Base-by-base conservation (phyloP, 108 stramenopile genomes). In the Licmophora abbreviata region DNA sequence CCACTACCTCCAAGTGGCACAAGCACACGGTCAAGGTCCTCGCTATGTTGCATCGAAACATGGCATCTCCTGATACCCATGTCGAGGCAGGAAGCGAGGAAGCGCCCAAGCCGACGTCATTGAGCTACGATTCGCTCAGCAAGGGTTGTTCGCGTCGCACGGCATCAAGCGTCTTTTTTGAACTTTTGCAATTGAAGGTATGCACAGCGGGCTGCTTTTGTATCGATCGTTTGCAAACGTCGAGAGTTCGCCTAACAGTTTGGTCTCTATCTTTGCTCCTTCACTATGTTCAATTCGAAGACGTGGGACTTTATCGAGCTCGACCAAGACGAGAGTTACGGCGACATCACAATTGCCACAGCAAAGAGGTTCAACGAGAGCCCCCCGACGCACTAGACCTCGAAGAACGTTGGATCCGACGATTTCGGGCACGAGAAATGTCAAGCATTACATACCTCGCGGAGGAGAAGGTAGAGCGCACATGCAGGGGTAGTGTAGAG, bases 241-340 rank as follows among this genome's bases (percentile, higher is more conserved):
- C 21, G 8, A 20, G 8, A 20, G 47, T 48, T 22, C 26, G 6
- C 29, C 10, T 48, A 6, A 29, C 15, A 28, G 15, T 15, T 14
- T 14, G n/a, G 11, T 44, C 17, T n/a, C n/a, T 44, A 8, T 9
- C 15, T n/a, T 21, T 48, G 47, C 24, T 29, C 29, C 25, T 5
- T 26, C 21, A 35, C 35, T 26, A 35, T n/a, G 33, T 4, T 9
- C 74, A 75, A 48, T 83, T n/a, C n/a, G n/a, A n/a, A 99, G 72
- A 97, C 97, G 9, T 97, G 96, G 97, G 95, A 96, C 73, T 95
- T 80, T 57, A 77, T 99, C 35, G 88, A 95, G 47, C 53, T 97
- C 48, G 69, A 80, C 14, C 98, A 99, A 73, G 64, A 80, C 11
- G 73, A 76, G 38, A 60, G 83, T 54, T 98, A 92, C 64, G 97